These are phyloP conservation scores for Pseudogymnoascus sp. DNA, from an alignment of 2,329 filamentous ascomycete genomes.

Conservation along the genomic window DNA sequence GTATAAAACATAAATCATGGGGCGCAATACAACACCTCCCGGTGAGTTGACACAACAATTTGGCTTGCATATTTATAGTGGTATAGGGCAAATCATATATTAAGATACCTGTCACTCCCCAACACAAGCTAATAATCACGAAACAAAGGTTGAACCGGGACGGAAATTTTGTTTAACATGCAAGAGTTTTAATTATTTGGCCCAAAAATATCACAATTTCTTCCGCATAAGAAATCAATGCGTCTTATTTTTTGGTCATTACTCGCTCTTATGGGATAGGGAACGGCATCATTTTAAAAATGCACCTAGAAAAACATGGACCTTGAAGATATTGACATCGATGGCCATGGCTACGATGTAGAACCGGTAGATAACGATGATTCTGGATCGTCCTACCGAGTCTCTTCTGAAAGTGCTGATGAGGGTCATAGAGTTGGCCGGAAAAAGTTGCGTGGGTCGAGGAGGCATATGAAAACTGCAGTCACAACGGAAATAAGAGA, in stretches of 20 bases:
- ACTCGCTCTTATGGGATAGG: neutral
- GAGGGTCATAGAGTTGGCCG: neutral
- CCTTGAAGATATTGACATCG: neutral
- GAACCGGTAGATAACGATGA: neutral
- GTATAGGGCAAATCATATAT: neutral
- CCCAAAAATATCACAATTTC: neutral
- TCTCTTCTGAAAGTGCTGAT: neutral
- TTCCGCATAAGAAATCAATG: neutral
- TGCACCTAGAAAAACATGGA: slow-evolving; percentile 11
- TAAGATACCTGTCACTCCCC: neutral
- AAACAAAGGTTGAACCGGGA: neutral
- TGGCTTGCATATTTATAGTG: neutral
- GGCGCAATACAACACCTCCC: neutral
- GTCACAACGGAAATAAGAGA: neutral
- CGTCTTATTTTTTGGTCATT: neutral
- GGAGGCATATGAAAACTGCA: neutral
- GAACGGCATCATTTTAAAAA: slow-evolving; percentile 9
- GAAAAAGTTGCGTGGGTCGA: neutral
- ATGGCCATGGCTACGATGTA: neutral
- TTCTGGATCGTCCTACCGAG: neutral
- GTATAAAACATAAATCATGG: neutral
- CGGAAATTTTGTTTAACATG: neutral
- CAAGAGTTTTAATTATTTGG: neutral
- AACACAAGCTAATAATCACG: neutral
- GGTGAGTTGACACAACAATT: neutral